phyloP scores from a whole-genome alignment of 2,329 filamentous ascomycete genomes.

The Monosporascus cannonballus region DNA sequence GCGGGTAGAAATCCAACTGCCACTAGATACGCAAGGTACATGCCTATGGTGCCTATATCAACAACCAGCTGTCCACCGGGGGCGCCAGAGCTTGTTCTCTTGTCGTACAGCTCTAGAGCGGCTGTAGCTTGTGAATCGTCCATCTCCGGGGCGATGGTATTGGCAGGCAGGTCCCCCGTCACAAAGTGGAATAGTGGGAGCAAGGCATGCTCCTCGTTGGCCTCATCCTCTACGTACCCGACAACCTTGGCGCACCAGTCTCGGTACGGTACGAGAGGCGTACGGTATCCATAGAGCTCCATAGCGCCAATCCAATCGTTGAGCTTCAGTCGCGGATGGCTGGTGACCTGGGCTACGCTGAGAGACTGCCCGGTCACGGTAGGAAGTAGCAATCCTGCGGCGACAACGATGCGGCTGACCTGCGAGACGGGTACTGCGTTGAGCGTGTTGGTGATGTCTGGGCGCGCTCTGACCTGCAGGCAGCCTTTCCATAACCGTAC shows the following conservation, averaged over 20 bases:
- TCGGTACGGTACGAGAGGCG: not conserved
- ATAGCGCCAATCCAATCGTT: not conserved
- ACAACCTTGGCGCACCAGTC: not conserved
- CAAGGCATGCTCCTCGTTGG: not conserved
- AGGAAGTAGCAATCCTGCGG: not conserved
- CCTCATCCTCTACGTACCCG: not conserved
- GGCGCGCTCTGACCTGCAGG: not conserved
- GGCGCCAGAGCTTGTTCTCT: not conserved
- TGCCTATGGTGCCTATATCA: no score
- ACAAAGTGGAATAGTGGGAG: not conserved
- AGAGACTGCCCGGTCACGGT: not conserved
- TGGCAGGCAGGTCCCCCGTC: not conserved
- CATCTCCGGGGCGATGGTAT: not conserved
- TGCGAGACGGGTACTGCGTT: not conserved
- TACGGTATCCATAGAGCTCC: not conserved
- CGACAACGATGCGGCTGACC: not conserved
- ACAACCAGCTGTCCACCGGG: not conserved
- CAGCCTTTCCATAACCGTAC: not conserved
- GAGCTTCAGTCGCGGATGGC: not conserved
- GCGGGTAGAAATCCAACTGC: not conserved
- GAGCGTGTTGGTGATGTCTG: not conserved
- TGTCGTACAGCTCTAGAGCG: not conserved
- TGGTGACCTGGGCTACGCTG: not conserved
- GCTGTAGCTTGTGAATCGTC: not conserved
- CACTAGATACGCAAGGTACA: not conserved